Evolutionary conservation across 768 basidiomycete species (phyloP), one percentile per base, ranked within the genome.

Genomic region (Lactifluus echinatus): DNA sequence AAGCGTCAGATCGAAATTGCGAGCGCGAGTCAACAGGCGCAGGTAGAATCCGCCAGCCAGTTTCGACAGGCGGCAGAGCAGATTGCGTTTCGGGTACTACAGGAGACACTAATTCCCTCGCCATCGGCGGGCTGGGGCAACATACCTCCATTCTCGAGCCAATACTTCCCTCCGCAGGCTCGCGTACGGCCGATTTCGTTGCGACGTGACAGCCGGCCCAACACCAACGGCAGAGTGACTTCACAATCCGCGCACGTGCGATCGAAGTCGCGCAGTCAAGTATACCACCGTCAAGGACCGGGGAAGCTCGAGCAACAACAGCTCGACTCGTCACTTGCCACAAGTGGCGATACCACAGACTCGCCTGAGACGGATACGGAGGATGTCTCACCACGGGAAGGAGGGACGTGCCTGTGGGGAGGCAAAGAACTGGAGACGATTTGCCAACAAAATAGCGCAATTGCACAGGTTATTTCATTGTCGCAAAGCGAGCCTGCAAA

Each of bases 401-500:
- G 64, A 51, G 78, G 76, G 61, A 79, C 79, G 34, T 77, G 76
- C 37, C 61, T 83, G 53, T 89, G 86, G 84, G 87, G 83, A 33
- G 83, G 88, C n/a, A 82, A 83, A 55, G 93, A 95, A 65, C 71
- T 98, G 59, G 84, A 89, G 66, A 70, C 86, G 65, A 80, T 89
- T 31, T 94, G 92, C 67, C 82, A 84, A 63, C 93, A 96, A 70
- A 98, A 96, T 65, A 93, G 92, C 66, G 77, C 88, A 14, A 82
- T 97, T 36, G 80, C 89, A 3, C 73, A 82, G 33, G 81, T 93
- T 53, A 76, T 95, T 45, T 79, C 83, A 50, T 76, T 79, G 60
- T 68, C 89, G 45, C 79, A 82, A 66, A 76, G 79, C 12, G 76
- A 75, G 12, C 66, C 73, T 37, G 71, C 76, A 44, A 78, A 75